These are phyloP conservation scores for Lolium rigidum DNA, from an alignment of 176 grass and related monocot species.

Conservation along the genomic window DNA sequence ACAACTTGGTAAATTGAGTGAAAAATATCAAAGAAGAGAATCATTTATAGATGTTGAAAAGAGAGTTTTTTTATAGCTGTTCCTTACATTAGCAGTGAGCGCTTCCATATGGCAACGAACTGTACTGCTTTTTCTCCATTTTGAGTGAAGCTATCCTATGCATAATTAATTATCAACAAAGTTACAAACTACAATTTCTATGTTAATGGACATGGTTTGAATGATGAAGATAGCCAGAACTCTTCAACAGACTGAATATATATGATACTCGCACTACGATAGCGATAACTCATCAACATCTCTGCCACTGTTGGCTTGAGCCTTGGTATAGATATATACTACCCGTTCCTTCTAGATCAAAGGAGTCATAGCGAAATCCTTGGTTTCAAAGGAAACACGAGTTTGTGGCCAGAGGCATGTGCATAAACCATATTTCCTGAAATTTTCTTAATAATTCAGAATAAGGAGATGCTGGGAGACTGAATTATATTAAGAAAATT, in stretches of 20 bases:
- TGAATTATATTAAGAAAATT: too few species aligned
- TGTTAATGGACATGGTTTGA: not conserved
- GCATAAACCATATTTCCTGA: constrained; percentile 15
- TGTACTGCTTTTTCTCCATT: not conserved
- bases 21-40: not conserved
- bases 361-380: not conserved
- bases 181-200: not conserved
- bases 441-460: constrained; percentile 28
- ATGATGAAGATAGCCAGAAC: constrained; percentile 4
- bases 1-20: not conserved
- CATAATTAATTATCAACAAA: not conserved
- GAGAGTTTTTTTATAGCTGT: not conserved
- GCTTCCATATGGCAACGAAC: not conserved
- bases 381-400: not conserved
- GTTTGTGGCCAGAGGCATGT: not conserved
- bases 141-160: not conserved
- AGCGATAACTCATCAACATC: not conserved
- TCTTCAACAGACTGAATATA: not conserved
- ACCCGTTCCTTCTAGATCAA: not conserved
- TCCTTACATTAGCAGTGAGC: not conserved
- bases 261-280: not conserved
- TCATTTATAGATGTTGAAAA: not conserved
- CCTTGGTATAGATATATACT: not conserved
- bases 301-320: not conserved
- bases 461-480: too few species aligned